Evolutionary conservation across 2,329 filamentous ascomycete species (phyloP), one percentile per base, ranked within the genome.

Genomic region (Sphaerulina vaccinii): DNA sequence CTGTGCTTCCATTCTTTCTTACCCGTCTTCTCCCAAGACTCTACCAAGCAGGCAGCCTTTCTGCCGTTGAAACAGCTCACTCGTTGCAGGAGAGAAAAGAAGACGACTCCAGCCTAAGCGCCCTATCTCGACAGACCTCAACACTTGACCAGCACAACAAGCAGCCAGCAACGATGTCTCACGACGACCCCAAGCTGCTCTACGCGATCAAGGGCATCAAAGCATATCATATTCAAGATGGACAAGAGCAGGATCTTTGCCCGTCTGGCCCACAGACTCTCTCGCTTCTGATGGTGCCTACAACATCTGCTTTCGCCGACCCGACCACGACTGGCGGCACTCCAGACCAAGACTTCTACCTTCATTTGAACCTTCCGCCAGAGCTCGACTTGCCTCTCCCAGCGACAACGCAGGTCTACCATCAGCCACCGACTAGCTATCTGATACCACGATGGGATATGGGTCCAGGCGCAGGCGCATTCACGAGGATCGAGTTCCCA

Each of bases 351-450:
- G 93, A 97, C 76, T 97, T 96, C 75, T 97, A 97, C 70, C 83
- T 99, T 4, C 92, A 97, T 71, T 82, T 99, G 19, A 90, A 96
- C 65, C 83, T 97, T 8, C 91, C 92, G 11, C 92, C 92, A 16
- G 92, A 96, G 77, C 83, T 99, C 62, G 92, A 97, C 64, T 82
- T 97, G 5, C 89, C 93, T 5, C 79, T 97, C 11, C 93, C 93
- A 10, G 92, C 92, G 15, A 97, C 91, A 0, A 97, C 93, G 0
- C 92, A 97, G 70, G 93, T 99, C 69, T 97, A 96, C 73, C 90
- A 96, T 71, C 90, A 97, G 73, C 90, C 91, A 5, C 92, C 92
- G 0, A 84, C 80, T 58, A 95, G 89, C 75, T 97, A 97, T 68
- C 78, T 97, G 40, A 96, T 99, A 56, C 93, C 93, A 13, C 85